phyloP scores from a whole-genome alignment of 306 rosid genomes.

The Vigna nakashimae region DNA sequence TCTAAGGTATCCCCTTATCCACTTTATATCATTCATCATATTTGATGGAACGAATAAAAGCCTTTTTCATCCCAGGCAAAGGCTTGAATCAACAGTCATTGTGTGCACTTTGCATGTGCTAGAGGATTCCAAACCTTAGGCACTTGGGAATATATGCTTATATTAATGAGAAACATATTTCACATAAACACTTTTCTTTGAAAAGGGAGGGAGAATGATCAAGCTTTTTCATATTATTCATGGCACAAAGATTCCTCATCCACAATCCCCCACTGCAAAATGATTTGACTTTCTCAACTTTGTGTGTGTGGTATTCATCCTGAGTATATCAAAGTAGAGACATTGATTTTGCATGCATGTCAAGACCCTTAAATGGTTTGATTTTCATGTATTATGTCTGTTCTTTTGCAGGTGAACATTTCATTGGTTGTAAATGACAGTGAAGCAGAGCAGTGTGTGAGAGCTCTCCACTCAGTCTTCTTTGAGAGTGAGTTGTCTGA shows the following conservation, averaged over 20 bases:
- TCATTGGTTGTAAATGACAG: conserved; percentile 83
- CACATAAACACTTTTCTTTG: neutral
- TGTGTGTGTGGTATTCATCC: neutral
- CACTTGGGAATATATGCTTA: neutral
- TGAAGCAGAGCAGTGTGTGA: conserved; percentile 86
- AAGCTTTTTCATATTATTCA: neutral
- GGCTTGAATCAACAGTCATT: conserved; percentile 1
- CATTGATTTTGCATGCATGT: neutral
- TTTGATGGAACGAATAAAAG: neutral
- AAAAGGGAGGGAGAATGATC: neutral
- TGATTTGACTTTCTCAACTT: conserved; percentile 5
- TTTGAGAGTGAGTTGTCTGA: conserved; percentile 58
- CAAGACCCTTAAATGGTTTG: neutral
- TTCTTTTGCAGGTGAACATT: conserved; percentile 73
- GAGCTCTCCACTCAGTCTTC: conserved; percentile 78
- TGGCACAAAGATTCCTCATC: too few relatives aligned
- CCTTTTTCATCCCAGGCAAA: conserved; percentile 19
- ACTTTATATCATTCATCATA: neutral
- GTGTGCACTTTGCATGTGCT: conserved; percentile 3
- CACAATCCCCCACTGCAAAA: too few relatives aligned
- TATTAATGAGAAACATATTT: neutral
- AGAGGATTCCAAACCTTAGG: neutral
- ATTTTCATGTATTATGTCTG: conserved; percentile 29
- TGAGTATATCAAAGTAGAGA: neutral
- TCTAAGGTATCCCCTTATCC: conserved; percentile 71